phyloP scores from a whole-genome alignment of 768 basidiomycete species.

The Thelephora ganbajun region DNA sequence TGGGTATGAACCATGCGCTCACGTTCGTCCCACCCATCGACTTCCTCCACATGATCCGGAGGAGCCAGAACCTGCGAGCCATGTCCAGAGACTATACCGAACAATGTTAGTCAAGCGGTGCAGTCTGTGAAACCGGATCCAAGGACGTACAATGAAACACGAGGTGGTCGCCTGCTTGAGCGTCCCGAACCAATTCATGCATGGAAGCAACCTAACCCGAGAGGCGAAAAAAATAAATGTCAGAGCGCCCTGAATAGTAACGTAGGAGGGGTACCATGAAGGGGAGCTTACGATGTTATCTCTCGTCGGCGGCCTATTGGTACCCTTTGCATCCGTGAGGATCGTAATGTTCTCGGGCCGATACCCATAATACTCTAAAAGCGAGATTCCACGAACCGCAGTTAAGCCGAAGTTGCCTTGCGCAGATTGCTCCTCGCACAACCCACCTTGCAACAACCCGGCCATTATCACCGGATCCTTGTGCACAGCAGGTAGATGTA shows the following conservation, averaged over 20 bases:
- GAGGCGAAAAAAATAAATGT: not conserved
- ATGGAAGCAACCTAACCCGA: conserved; percentile 26
- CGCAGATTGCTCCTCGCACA: not conserved
- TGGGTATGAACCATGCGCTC: conserved; percentile 2
- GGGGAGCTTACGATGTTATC: conserved; percentile 27
- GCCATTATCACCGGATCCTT: conserved; percentile 23
- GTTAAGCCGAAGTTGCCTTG: not conserved
- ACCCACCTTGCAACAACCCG: conserved; percentile 23
- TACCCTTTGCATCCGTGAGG: conserved; percentile 26
- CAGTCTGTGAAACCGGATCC: no score
- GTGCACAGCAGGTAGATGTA: conserved; percentile 22
- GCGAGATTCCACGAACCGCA: not conserved
- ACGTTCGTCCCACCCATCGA: conserved; percentile 44
- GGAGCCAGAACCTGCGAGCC: conserved; percentile 23
- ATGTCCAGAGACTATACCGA: conserved; percentile 34
- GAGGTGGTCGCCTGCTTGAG: conserved; percentile 32
- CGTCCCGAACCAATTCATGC: conserved; percentile 26
- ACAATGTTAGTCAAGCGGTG: not conserved
- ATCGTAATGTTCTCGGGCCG: conserved; percentile 23
- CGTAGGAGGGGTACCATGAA: no score
- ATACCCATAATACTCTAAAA: conserved; percentile 25
- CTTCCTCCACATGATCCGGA: conserved; percentile 28
- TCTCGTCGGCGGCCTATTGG: conserved; percentile 25
- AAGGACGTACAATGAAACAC: conserved; percentile 39
- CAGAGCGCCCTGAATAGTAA: not conserved